Evolutionary conservation across 2,329 filamentous ascomycete genomes (phyloP).

Genomic region (Colletotrichum lupini): DNA sequence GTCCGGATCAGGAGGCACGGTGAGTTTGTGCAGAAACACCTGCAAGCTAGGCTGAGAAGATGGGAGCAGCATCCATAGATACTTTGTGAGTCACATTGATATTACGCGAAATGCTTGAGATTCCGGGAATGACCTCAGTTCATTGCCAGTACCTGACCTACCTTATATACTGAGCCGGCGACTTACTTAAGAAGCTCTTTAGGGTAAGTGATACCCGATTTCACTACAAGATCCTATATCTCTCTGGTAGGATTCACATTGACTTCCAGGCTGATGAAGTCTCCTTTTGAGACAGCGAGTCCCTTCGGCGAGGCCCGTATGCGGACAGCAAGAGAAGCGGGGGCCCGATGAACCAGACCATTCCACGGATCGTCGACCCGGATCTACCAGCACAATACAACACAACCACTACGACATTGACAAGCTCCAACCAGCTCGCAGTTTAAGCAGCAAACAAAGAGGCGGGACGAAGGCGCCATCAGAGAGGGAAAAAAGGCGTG

Average conservation of each 20-base stretch:
- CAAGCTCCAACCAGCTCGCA: background rate
- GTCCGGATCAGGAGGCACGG: background rate
- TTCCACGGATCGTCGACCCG: conserved; percentile 1
- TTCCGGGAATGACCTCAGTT: background rate
- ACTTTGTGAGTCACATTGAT: background rate
- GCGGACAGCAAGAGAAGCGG: background rate
- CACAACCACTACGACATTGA: background rate
- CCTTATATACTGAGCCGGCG: too few species aligned
- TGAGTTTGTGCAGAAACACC: background rate
- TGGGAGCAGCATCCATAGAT: background rate
- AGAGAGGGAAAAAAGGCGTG: conserved; percentile 5
- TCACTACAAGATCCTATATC: background rate
- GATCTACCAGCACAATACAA: conserved; percentile 4
- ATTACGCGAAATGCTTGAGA: background rate
- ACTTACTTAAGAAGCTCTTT: too few species aligned
- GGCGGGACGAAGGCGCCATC: background rate
- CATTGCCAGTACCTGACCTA: background rate
- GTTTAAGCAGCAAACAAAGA: background rate
- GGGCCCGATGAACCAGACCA: background rate
- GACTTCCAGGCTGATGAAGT: background rate
- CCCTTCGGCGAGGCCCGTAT: background rate
- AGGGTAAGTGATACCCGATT: background rate
- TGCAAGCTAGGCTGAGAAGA: background rate
- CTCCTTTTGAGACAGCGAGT: background rate
- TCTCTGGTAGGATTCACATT: background rate